phyloP scores from a whole-genome alignment of 306 rosid genomes.

The Pyrus pyrifolia region DNA sequence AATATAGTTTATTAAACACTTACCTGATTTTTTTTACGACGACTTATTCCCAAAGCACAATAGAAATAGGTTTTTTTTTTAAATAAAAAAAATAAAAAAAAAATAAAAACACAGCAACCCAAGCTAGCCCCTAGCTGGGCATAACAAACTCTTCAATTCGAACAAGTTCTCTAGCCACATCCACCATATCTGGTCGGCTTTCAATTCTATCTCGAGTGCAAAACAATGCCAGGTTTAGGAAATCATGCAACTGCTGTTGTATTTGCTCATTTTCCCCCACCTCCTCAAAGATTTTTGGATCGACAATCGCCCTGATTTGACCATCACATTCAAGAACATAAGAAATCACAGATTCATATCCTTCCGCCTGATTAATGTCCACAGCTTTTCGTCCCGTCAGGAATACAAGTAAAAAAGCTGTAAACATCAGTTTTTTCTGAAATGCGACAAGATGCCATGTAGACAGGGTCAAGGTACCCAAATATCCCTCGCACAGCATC shows the following conservation, averaged over 20 bases:
- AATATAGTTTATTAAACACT: too few species aligned
- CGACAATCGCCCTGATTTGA: too few species aligned
- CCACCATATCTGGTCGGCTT: background rate
- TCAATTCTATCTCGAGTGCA: background rate
- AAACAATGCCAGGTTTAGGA: background rate
- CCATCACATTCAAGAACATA: too few species aligned
- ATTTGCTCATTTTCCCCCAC: background rate
- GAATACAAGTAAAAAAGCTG: background rate
- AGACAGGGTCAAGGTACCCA: background rate
- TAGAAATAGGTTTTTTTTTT: too few species aligned
- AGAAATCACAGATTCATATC: too few species aligned
- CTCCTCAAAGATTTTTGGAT: too few species aligned
- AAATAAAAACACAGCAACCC: too few species aligned
- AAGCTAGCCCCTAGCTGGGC: too few species aligned
- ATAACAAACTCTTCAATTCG: background rate
- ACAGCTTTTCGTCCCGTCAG: background rate
- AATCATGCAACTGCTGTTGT: background rate
- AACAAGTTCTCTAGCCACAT: background rate
- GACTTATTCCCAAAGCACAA: too few species aligned
- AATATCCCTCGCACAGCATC: background rate
- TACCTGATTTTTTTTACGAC: too few species aligned
- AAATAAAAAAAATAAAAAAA: too few species aligned
- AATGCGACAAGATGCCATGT: fast-evolving
- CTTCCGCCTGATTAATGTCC: too few species aligned
- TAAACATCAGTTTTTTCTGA: background rate